Evolutionary conservation across 352 stramenopile species (phyloP), one percentile per base, ranked within the genome.

Genomic region (Poterioochromonas sp.): DNA sequence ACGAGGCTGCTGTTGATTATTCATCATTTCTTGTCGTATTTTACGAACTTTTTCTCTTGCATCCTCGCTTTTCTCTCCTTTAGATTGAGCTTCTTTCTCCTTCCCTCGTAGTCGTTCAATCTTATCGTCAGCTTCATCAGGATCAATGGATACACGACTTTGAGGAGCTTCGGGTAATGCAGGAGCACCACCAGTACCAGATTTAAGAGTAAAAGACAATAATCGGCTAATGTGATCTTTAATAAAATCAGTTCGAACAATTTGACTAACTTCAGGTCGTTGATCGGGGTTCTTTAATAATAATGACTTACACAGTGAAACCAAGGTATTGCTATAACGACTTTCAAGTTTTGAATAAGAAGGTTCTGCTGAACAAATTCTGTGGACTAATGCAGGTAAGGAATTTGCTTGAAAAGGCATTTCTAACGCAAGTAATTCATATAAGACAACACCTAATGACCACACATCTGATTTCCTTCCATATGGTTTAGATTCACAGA

Each of bases 401-500:
- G 47, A 69, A 22, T 1, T 22, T 39, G 73, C 73, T 60, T 65
- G 29, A 39, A 78, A 78, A n/a, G 81, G 81, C 35, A 84, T 54
- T 49, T 84, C 74, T 5, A 84, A 76, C 29, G 81, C 64, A 20
- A 84, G 32, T n/a, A 83, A 68, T 71, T 84, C 79, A 34, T 84
- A 79, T 0, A 93, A 86, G 0, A 83, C 83, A 39, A 76, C 44
- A 32, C 92, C 92, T 3, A 97, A 85, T 22, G 90, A 92, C 91
- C 92, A 97, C 32, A 97, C 86, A 76, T 97, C 92, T 79, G 87
- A 94, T 37, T 89, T 85, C 79, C 92, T 92, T 62, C 90, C 92
- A 84, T 97, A 97, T 11, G 90, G 88, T 58, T 92, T 39, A 41
- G 41, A 60, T 44, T 76, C 41, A 62, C 68, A 76, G 26, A 76